Base-by-base conservation (phyloP, 768 basidiomycete species). In the Boletus huronensis region DNA sequence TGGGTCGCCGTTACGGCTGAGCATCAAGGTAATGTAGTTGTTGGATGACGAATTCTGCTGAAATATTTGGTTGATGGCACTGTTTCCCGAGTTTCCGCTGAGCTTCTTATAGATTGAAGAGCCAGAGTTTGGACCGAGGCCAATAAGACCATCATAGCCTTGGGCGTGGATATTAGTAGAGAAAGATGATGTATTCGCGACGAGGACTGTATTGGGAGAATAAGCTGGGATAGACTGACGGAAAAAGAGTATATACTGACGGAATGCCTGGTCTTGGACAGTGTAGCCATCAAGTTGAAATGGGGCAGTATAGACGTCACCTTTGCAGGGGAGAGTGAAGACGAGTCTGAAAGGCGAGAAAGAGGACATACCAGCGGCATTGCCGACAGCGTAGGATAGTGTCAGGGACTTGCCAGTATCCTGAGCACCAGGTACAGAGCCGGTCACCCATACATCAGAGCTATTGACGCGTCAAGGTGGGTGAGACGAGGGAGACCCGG, bases 121-220 rank as follows among this genome's bases (percentile, higher is more conserved):
- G 42, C 84, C 87, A 25, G 79, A 69, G 72, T 88, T 88, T 29
- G 88, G 88, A n/a, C 89, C 89, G 17, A 91, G 79, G 23, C 89
- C 89, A 28, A 91, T 73, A 19, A 91, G 80, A 38, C 89, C 89
- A 53, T 84, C 79, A 59, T 82, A 87, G 0, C 83, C 85, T 63
- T 87, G 80, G 3, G 77, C 46, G 34, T 77, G 70, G 63, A 87
- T 82, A 60, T 88, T 70, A 16, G 78, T 69, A 5, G 85, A 81
- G 67, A 91, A 89, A 10, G 79, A 75, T 41, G 80, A 81, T 5
- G 83, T 81, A 60, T 89, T 77, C 2, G 74, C 63, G 32, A 88
- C 88, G 26, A 84, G 75, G 36, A 90, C 88, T 89, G 60, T 14
- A 38, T 61, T 39, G 26, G 14, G 0, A 17, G 38, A 36, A 21